These are phyloP conservation scores for Talaromyces atroroseus DNA, from an alignment of 2,329 filamentous ascomycete species.

Conservation along the genomic window DNA sequence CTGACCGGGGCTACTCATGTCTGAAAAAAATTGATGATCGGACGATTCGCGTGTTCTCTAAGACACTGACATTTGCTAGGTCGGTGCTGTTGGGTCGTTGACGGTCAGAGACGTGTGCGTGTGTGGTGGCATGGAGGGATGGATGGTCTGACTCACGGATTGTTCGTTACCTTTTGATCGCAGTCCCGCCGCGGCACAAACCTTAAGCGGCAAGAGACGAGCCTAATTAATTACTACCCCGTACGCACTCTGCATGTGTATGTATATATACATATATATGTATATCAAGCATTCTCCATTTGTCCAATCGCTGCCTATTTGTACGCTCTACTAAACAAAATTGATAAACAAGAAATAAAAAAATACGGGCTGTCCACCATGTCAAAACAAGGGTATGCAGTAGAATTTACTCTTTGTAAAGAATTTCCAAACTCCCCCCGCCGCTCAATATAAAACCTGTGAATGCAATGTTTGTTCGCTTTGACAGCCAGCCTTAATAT, in stretches of 20 bases:
- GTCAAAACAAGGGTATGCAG: no score
- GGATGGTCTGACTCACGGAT: background rate
- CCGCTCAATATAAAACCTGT: background rate
- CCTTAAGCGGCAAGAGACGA: no score
- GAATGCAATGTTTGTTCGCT: background rate
- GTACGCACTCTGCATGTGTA: no score
- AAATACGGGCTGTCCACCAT: constrained; percentile 3
- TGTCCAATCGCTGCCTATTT: constrained; percentile 1
- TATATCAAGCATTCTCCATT: background rate
- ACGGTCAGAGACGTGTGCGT: background rate
- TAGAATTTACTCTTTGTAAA: no score
- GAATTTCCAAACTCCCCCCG: background rate
- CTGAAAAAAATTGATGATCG: background rate
- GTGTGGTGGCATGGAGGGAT: background rate
- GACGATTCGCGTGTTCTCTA: background rate
- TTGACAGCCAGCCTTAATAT: constrained; percentile 7
- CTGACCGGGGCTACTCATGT: constrained; percentile 10
- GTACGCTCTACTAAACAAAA: background rate
- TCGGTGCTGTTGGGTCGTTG: background rate
- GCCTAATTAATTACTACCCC: no score
- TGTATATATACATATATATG: no score
- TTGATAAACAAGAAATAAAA: background rate
- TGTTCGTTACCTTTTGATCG: constrained; percentile 1
- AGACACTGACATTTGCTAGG: background rate
- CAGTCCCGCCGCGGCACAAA: constrained; percentile 3